Evolutionary conservation across 768 basidiomycete genomes (phyloP).

Genomic region (Trametes cingulata): DNA sequence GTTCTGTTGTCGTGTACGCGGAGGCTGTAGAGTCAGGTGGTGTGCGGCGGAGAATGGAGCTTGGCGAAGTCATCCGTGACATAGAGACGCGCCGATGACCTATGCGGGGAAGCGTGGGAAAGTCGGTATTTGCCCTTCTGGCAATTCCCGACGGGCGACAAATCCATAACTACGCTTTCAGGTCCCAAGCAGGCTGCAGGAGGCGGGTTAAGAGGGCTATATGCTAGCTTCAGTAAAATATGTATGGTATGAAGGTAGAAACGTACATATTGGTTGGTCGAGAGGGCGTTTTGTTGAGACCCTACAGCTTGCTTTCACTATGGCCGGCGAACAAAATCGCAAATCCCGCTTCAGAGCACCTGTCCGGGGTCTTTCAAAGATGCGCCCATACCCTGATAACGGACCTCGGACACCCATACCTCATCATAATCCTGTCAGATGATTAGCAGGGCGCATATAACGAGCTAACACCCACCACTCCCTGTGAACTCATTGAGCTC

Average conservation of each 20-base stretch:
- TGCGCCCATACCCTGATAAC: not conserved
- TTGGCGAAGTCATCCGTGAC: slow-evolving; percentile 10
- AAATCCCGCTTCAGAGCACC: too few relatives aligned
- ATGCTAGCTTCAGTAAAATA: too few relatives aligned
- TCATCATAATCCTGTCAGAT: not conserved
- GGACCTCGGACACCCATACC: slow-evolving; percentile 8
- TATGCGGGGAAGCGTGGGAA: slow-evolving; percentile 34
- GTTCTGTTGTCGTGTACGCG: not conserved
- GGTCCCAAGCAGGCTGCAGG: too few relatives aligned
- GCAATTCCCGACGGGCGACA: slow-evolving; percentile 15
- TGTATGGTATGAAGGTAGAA: too few relatives aligned
- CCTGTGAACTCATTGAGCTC: not conserved
- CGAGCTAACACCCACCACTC: not conserved
- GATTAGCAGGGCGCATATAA: not conserved
- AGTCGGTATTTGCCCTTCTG: not conserved
- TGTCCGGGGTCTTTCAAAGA: too few relatives aligned
- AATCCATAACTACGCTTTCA: too few relatives aligned
- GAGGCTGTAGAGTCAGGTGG: not conserved
- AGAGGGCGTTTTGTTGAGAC: too few relatives aligned
- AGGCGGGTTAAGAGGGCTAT: too few relatives aligned
- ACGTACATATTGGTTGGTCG: too few relatives aligned
- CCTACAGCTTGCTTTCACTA: too few relatives aligned
- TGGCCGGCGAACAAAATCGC: too few relatives aligned
- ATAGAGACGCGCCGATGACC: slow-evolving; percentile 14
- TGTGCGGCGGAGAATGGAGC: slow-evolving; percentile 13